Evolutionary conservation across 1,284 basidiomycete genomes (phyloP), one percentile per base, ranked within the genome.

Genomic region (Bjerkandera adusta): DNA sequence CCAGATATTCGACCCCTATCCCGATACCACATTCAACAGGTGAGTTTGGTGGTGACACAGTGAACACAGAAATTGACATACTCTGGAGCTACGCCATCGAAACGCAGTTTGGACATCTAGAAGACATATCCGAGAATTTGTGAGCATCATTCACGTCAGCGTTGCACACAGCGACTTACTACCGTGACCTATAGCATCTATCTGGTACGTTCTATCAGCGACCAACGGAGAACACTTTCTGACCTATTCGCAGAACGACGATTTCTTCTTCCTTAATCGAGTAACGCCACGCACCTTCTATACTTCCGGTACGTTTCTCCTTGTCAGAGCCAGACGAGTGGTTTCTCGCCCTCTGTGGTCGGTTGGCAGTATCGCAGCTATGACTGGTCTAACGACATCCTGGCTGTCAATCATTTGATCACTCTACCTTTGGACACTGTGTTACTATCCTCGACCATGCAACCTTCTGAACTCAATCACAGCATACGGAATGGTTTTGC

Each of bases 401-500:
- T 33, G 8, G 27, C 27, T n/a, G 27, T 30, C 8, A 30, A 8
- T 8, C n/a, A 30, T 8, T 30, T 30, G 27, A 8, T 30, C 27
- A 8, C n/a, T 8, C 27, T 8, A 8, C 27, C 27, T 8, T n/a
- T 30, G 27, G 8, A 8, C 27, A n/a, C 27, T 8, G 27, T 16
- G 12, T 8, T 7, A 36, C 20, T 29, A n/a, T 15, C 22, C 13
- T 13, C 10, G 6, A 26, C 12, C 13, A 11, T 5, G 13, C 7
- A 25, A 20, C 27, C 20, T 12, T 18, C 20, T 26, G 39, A 30
- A 39, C 29, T 18, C 5, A 4, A 2, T 8, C 21, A 7, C 47
- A 64, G 61, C 56, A 10, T 67, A 64, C 38, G 66, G 66, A 7
- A 51, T 61, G 8, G 66, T 68, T 1, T 52, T 68, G 5, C 59